phyloP scores from a whole-genome alignment of 495 filamentous ascomycete species.

The Lichenothelia convexa region DNA sequence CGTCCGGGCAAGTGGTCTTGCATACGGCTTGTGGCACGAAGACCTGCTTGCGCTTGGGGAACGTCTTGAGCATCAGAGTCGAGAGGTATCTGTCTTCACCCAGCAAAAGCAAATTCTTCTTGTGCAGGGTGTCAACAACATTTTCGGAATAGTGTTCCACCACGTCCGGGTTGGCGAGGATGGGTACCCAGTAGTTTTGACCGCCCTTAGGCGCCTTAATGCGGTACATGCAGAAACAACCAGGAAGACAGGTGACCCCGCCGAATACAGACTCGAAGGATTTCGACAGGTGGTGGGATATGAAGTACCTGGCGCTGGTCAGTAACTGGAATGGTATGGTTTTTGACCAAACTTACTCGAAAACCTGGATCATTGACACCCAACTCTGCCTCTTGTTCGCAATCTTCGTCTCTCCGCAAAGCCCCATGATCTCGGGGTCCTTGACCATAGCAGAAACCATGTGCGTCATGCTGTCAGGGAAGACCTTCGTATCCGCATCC shows the following conservation, averaged over 20 bases:
- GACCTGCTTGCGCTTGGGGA: slow-evolving; percentile 97
- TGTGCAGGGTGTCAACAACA: slow-evolving; percentile 95
- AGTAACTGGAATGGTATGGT: slow-evolving; percentile 8
- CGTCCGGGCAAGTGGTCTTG: slow-evolving; percentile 91
- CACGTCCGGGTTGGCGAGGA: slow-evolving; percentile 93
- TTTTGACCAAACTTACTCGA: slow-evolving; percentile 39
- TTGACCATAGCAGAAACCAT: slow-evolving; percentile 99
- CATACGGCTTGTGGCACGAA: slow-evolving; percentile 97
- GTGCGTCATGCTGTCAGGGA: slow-evolving; percentile 93
- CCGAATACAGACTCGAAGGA: slow-evolving; percentile 97
- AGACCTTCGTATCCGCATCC: slow-evolving; percentile 97
- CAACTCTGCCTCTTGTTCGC: slow-evolving; percentile 90
- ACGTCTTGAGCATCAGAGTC: slow-evolving; percentile 95
- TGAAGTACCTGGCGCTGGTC: slow-evolving; percentile 50
- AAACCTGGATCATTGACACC: slow-evolving; percentile 99
- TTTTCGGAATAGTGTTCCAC: slow-evolving; percentile 99
- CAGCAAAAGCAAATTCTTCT: slow-evolving; percentile 89
- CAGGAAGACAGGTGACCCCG: slow-evolving; percentile 96
- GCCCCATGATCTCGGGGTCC: slow-evolving; percentile 96
- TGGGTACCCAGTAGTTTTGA: slow-evolving; percentile 98
- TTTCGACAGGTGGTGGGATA: slow-evolving; percentile 92
- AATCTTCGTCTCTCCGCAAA: slow-evolving; percentile 98
- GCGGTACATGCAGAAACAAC: slow-evolving; percentile 99
- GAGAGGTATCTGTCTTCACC: slow-evolving; percentile 95
- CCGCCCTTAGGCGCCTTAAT: slow-evolving; percentile 98